Percentiles rank a stretch among this genome's conserved stretches.
These are phyloP conservation scores for Ilyonectria mors-panacis DNA, from an alignment of 2,329 filamentous ascomycete species.

Conservation along the genomic window DNA sequence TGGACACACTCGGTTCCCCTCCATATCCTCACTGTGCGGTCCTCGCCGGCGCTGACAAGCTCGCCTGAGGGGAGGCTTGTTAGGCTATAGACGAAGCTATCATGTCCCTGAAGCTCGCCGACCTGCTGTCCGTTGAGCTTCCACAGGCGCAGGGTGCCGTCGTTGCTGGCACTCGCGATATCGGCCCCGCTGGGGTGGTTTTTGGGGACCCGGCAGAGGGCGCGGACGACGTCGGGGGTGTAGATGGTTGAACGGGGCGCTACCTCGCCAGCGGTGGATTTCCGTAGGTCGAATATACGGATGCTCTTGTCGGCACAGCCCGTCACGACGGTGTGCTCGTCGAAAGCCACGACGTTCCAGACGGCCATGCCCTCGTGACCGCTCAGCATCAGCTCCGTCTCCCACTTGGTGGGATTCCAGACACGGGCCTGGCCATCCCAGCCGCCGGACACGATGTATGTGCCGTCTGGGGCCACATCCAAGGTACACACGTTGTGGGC, in stretches of 20 bases:
- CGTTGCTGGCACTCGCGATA: conserved; percentile 96
- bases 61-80: conserved; percentile 85
- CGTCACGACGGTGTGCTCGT: conserved; percentile 87
- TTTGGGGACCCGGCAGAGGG: conserved; percentile 84
- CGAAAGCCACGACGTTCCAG: conserved; percentile 91
- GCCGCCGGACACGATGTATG: conserved; percentile 88
- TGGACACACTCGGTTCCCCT: conserved; percentile 86
- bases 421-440: conserved; percentile 93
- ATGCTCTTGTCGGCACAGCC: conserved; percentile 93
- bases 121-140: conserved; percentile 83
- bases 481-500: conserved; percentile 89
- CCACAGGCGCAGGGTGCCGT: conserved; percentile 90
- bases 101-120: conserved; percentile 86
- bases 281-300: conserved; percentile 82
- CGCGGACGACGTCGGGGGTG: conserved; percentile 87
- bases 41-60: conserved; percentile 91
- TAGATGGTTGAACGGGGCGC: conserved; percentile 70
- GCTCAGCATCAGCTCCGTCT: conserved; percentile 77
- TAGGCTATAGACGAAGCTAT: conserved; percentile 94
- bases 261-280: conserved; percentile 68
- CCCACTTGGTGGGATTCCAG: conserved; percentile 91
- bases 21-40: conserved; percentile 95
- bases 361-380: conserved; percentile 85
- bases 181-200: conserved; percentile 86
- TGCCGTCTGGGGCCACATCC: conserved; percentile 80